Conservation (phyloP, 2,329 filamentous ascomycete genomes). For the Daldinia eschscholtzii region DNA sequence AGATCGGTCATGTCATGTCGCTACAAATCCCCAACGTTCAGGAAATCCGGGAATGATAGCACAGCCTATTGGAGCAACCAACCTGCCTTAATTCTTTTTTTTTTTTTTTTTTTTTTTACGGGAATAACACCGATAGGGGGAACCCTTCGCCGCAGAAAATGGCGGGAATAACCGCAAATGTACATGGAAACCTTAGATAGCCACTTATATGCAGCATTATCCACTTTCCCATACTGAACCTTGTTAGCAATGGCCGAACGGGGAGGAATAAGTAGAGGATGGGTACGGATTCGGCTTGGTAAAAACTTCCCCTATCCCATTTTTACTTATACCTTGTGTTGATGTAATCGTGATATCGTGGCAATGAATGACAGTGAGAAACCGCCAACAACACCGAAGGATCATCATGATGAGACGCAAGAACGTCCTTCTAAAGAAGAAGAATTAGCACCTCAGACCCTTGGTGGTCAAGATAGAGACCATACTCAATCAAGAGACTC, state of each 20-base stretch:
- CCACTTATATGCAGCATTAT: constrained; percentile 19
- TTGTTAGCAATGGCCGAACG: constrained; percentile 7
- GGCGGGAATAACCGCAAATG: constrained; percentile 27
- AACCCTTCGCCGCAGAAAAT: constrained; percentile 12
- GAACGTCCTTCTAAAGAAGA: constrained; percentile 27
- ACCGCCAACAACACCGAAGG: constrained; percentile 6
- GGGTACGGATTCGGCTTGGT: constrained; percentile 10
- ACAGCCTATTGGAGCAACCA: constrained; percentile 6
- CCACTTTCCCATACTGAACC: constrained; percentile 33
- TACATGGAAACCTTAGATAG: background rate
- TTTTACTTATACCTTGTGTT: constrained; percentile 14
- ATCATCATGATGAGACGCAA: constrained; percentile 17
- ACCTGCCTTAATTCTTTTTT: constrained; percentile 2
- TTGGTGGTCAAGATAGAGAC: constrained; percentile 13
- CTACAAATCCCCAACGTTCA: constrained; percentile 26
- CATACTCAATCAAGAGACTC: constrained; percentile 27
- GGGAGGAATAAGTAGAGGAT: constrained; percentile 19
- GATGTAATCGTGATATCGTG: constrained; percentile 17
- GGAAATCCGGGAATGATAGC: constrained; percentile 13
- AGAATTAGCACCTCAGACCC: constrained; percentile 19
- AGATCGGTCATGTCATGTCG: constrained; percentile 24
- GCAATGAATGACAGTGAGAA: constrained; percentile 42
- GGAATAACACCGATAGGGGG: constrained; percentile 22
- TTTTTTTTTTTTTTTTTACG: constrained; percentile 1
- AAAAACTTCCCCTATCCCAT: constrained; percentile 14